Percentiles rank a stretch among this genome's conserved stretches.
phyloP scores from a whole-genome alignment of 2,329 filamentous ascomycete genomes.

The Epichloe amarillans region DNA sequence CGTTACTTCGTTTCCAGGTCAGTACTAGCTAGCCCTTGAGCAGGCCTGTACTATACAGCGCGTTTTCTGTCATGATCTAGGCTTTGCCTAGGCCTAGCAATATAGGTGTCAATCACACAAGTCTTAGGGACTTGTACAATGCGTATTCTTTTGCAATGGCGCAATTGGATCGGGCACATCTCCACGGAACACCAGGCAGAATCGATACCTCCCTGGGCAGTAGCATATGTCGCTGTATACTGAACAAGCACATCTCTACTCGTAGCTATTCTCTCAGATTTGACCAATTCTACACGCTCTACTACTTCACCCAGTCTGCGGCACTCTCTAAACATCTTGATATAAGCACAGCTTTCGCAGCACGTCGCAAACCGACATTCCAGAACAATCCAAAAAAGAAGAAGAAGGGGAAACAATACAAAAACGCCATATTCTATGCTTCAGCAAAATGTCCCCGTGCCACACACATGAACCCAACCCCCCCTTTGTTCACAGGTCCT shows the following conservation, averaged over 20 bases:
- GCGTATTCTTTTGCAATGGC: too few relatives aligned
- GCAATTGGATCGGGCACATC: too few relatives aligned
- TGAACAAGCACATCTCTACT: background rate
- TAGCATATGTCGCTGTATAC: too few relatives aligned
- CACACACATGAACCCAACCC: background rate
- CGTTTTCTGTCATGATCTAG: too few relatives aligned
- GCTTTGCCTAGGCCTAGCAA: too few relatives aligned
- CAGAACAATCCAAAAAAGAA: background rate
- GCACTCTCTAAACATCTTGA: background rate
- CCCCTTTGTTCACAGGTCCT: constrained; percentile 35
- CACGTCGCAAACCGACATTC: background rate
- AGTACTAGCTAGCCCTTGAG: too few relatives aligned
- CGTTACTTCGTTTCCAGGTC: too few relatives aligned
- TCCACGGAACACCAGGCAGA: too few relatives aligned
- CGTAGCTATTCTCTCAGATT: background rate
- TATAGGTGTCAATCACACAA: too few relatives aligned
- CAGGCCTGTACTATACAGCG: too few relatives aligned
- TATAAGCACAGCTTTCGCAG: background rate
- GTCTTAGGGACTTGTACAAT: too few relatives aligned
- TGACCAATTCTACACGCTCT: background rate
- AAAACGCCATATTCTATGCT: constrained; percentile 4
- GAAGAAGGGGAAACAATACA: background rate
- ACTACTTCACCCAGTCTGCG: background rate
- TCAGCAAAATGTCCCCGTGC: background rate
- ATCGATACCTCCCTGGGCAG: too few relatives aligned